Base-by-base conservation (phyloP, 768 basidiomycete species). In the Leucocoprinus leucothites region DNA sequence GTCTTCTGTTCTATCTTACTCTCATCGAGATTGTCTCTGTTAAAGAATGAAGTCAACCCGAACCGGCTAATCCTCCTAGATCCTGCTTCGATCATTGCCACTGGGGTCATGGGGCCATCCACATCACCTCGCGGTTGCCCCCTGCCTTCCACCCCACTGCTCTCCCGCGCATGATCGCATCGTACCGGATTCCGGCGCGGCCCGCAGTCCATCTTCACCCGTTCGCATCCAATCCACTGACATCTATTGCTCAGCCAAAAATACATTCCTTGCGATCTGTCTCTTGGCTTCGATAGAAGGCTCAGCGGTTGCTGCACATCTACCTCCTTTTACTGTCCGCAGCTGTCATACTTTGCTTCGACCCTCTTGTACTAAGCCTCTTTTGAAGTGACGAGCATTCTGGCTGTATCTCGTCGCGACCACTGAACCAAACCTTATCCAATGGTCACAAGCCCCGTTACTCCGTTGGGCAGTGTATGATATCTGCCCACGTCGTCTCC, bases 31-130 rank as follows among this genome's bases (percentile, higher is more conserved):
- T 38, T n/a, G 11, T 11, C 14, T 38, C 38, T 38, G 14, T n/a
- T n/a, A 6, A 13, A 38, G 6, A 38, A 3, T 13, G n/a, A 40
- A 38, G 25, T 28, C 9, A 26, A n/a, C 44, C 35, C 11, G 19
- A 53, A 25, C 16, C 25, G 35, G 52, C 52, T 46, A 53, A 26
- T 2, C n/a, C 13, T 9, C 1, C 34, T 9, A 19, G 9, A 24
- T 14, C 36, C 36, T 44, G 25, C 42, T 45, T 18, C 26, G 46
- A 48, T 47, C 35, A 47, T 41, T 31, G 38, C 36, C 40, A 26
- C 34, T 19, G 16, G 16, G 36, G 46, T 55, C 53, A 55, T 55
- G 48, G 18, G 54, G 31, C 24, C 45, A 40, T 41, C 48, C 25
- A 31, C 40, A 48, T 56, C 54, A 43, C 41, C 54, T 49, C 40